Evolutionary conservation across 2,329 filamentous ascomycete genomes (phyloP).

Genomic region (Karstenula rhodostoma): DNA sequence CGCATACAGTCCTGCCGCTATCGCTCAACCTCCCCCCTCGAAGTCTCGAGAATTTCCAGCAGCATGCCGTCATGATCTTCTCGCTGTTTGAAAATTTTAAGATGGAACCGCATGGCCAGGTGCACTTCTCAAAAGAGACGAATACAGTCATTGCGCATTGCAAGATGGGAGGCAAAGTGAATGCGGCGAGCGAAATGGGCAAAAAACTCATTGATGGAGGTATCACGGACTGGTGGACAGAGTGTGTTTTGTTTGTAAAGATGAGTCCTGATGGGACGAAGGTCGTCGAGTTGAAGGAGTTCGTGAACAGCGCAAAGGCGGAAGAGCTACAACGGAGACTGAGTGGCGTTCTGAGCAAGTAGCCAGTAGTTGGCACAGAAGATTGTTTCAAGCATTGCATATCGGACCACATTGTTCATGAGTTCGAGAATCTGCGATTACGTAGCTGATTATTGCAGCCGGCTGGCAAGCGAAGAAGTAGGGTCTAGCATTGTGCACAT

Average conservation of each 20-base stretch:
- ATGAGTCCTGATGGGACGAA: constrained; percentile 32
- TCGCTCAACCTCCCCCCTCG: constrained; percentile 51
- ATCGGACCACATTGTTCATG: background rate
- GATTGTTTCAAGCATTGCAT: background rate
- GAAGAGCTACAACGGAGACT: constrained; percentile 49
- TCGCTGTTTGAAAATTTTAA: constrained; percentile 52
- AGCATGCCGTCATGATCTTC: constrained; percentile 53
- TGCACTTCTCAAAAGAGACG: constrained; percentile 31
- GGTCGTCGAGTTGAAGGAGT: constrained; percentile 46
- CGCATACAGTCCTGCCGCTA: constrained; percentile 51
- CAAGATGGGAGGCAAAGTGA: constrained; percentile 37
- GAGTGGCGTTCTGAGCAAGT: constrained; percentile 42
- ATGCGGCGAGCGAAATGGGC: constrained; percentile 27
- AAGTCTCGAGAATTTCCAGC: constrained; percentile 47
- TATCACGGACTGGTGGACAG: constrained; percentile 35
- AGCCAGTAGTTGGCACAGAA: background rate
- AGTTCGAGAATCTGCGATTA: background rate
- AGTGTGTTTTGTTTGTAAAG: constrained; percentile 36
- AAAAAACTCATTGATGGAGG: constrained; percentile 26
- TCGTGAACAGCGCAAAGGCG: constrained; percentile 53
- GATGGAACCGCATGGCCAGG: constrained; percentile 52
- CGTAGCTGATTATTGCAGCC: background rate
- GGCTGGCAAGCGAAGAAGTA: background rate
- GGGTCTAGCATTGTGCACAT: background rate
- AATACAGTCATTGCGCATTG: constrained; percentile 50